Evolutionary conservation across 257 asterid genomes (phyloP).

Genomic region (Jacaranda copaia): DNA sequence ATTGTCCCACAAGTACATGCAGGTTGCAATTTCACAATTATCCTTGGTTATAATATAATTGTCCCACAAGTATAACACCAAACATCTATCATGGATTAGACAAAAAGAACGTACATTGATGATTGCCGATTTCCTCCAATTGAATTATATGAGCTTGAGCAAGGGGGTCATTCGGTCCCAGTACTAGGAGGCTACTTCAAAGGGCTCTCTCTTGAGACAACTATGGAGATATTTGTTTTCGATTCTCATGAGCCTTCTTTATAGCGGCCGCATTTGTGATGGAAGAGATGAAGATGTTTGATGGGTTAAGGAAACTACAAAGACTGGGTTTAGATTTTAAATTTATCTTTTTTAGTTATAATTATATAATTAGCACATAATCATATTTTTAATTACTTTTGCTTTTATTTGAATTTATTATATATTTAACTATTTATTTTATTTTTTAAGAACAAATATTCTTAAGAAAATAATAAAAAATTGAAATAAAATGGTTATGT

Average conservation of each 20-base stretch:
- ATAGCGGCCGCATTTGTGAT: too few relatives aligned
- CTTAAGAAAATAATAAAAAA: too few relatives aligned
- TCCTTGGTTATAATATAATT: not conserved
- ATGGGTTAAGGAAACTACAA: too few relatives aligned
- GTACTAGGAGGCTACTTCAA: conserved; percentile 53
- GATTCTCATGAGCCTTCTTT: conserved; percentile 67
- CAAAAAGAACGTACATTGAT: conserved; percentile 45
- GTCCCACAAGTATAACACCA: conserved; percentile 24
- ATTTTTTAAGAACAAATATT: too few relatives aligned
- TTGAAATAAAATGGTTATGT: too few relatives aligned
- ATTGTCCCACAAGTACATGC: conserved; percentile 14
- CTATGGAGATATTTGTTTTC: conserved; percentile 79
- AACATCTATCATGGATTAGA: conserved; percentile 13
- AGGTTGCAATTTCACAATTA: not conserved
- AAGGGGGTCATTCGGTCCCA: conserved; percentile 67
- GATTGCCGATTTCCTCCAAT: conserved; percentile 47
- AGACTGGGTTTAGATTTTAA: too few relatives aligned
- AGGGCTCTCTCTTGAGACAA: conserved; percentile 75
- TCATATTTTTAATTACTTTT: too few relatives aligned
- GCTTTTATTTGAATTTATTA: too few relatives aligned
- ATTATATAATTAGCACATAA: too few relatives aligned
- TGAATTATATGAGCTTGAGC: conserved; percentile 55
- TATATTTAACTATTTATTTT: too few relatives aligned
- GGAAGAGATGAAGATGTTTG: too few relatives aligned
- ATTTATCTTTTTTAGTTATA: too few relatives aligned